phyloP scores from a whole-genome alignment of 2,329 filamentous ascomycete genomes.

The Diaporthe capsici region DNA sequence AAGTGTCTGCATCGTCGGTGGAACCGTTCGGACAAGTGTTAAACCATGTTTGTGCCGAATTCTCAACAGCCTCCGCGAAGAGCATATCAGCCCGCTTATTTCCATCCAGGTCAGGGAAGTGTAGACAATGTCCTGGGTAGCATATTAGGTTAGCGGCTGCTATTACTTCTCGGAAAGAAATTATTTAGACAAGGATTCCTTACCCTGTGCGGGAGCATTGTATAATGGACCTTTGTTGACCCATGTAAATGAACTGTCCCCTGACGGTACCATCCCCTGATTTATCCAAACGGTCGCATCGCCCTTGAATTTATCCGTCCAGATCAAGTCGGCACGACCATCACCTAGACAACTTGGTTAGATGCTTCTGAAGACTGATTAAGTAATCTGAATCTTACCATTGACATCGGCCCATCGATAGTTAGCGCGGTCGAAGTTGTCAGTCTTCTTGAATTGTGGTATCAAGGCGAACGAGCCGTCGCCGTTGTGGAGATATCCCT shows the following conservation, averaged over 20 bases:
- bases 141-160: not conserved
- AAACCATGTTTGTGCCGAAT: conserved; percentile 42
- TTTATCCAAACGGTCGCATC: conserved; percentile 52
- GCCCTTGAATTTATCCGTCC: conserved; percentile 53
- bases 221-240: conserved; percentile 31
- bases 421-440: conserved; percentile 53
- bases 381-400: not conserved
- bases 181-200: not conserved
- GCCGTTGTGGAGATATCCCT: conserved; percentile 39
- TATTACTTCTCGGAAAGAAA: too few species aligned
- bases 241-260: conserved; percentile 43
- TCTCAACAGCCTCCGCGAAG: conserved; percentile 38
- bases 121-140: conserved; percentile 38
- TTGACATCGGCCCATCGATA: conserved; percentile 56
- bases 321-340: conserved; percentile 52
- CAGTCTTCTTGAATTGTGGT: conserved; percentile 48
- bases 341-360: conserved; percentile 45
- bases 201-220: conserved; percentile 38
- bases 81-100: conserved; percentile 47
- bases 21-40: conserved; percentile 35
- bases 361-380: not conserved
- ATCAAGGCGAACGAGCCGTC: conserved; percentile 41
- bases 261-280: conserved; percentile 41
- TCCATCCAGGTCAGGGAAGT: conserved; percentile 48
- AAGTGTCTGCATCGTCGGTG: conserved; percentile 14